Evolutionary conservation across 306 rosid species (phyloP).

Genomic region (Pterocarpus santalinus): DNA sequence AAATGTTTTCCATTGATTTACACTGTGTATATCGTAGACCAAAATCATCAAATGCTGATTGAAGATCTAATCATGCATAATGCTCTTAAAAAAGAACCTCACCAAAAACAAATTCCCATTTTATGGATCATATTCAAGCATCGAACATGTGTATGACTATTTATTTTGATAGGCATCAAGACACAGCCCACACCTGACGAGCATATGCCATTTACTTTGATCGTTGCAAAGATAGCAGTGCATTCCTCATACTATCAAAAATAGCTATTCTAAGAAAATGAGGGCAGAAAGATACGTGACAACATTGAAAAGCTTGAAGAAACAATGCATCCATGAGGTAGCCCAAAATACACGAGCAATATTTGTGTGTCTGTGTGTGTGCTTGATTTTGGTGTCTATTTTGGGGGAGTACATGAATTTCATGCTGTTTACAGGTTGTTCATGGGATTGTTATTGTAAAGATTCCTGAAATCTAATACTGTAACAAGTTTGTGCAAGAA

Average conservation of each 20-base stretch:
- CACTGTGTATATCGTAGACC: not conserved
- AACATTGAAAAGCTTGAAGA: conserved; percentile 7
- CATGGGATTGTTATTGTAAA: conserved; percentile 18
- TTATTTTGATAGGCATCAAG: not conserved
- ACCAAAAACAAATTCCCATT: not conserved
- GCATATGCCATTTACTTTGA: conserved; percentile 6
- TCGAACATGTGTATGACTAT: conserved; percentile 4
- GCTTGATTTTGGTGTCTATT: too few species aligned
- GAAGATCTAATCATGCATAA: conserved; percentile 10
- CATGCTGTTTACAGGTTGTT: not conserved
- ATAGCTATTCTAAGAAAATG: conserved; percentile 22
- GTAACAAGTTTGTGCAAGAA: conserved; percentile 27
- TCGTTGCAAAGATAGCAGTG: not conserved
- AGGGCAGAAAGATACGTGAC: not conserved
- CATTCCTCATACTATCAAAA: not conserved
- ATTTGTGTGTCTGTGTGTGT: not conserved
- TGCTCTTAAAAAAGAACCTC: conserved; percentile 1
- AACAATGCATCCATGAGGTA: conserved; percentile 12
- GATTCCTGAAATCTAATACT: conserved; percentile 4
- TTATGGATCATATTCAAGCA: conserved; percentile 21
- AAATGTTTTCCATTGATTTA: conserved; percentile 22
- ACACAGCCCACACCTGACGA: not conserved
- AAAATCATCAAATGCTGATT: conserved; percentile 31
- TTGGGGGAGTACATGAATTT: not conserved
- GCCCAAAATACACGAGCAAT: not conserved